Base-by-base conservation (phyloP, 495 filamentous ascomycete genomes). In the Penicillium egyptiacum region DNA sequence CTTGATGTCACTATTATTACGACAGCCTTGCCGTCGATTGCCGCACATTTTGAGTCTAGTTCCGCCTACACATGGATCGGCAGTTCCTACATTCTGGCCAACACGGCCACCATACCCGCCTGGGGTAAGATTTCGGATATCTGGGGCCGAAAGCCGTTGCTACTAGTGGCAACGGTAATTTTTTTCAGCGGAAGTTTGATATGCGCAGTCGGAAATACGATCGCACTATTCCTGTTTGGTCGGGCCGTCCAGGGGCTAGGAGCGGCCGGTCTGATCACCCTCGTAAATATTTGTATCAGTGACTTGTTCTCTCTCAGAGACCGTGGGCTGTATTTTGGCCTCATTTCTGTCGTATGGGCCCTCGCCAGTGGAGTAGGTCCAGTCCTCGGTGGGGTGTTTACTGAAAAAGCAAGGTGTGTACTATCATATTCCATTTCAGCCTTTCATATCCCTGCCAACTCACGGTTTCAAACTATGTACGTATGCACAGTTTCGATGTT, bases 21-120 rank as follows among this genome's bases (percentile, higher is more conserved):
- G 16, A 86, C 82, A 2, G 75, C 81, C 23, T 76, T 85, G 28
- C 83, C 84, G 7, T 78, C 78, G 1, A 81, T 83, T 30, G 68
- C 81, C 5, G 61, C 73, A 8, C 68, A 83, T 23, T 69, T 88
- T 16, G 62, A 81, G 28, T 81, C 82, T 10, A 75, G 75, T 12
- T 64, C 79, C 3, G 83, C 82, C 23, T 85, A 84, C 65, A 70
- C 78, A 47, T 88, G 85, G 85, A 82, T 88, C 57, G 86, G 85
- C 26, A 80, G 77, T 41, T 80, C 86, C 10, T 90, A 85, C 57
- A 63, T 81, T 25, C 70, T 81, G 12, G 75, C 79, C 19, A 77
- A 75, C 57, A 74, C 78, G 3, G 78, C 80, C 9, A 69, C 65
- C 16, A 61, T 68, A 5, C 70, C 79, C 12, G 73, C 79, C 28